Evolutionary conservation across 169 alveolate species (phyloP).

Genomic region (Plasmodium vinckei): DNA sequence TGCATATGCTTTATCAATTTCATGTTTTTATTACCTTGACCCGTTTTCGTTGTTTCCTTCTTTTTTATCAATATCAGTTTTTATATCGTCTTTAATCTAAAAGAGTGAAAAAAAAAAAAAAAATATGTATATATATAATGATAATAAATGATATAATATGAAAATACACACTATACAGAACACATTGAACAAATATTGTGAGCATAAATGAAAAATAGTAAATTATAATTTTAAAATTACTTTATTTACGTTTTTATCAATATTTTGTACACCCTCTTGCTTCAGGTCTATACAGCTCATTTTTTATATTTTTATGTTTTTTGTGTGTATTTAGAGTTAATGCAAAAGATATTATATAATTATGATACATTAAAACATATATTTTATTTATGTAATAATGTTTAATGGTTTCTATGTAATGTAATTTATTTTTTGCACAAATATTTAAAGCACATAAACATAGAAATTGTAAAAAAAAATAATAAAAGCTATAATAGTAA

Average conservation of each 20-base stretch:
- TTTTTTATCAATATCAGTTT: constrained; percentile 17
- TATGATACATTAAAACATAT: background rate
- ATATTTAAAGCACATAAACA: constrained; percentile 22
- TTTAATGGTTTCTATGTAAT: constrained; percentile 15
- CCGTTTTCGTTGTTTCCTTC: constrained; percentile 29
- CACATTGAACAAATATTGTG: background rate
- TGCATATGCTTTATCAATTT: background rate
- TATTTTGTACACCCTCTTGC: constrained; percentile 45
- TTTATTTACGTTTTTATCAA: constrained; percentile 41
- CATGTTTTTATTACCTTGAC: constrained; percentile 21
- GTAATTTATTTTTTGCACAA: constrained; percentile 10
- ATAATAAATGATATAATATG: background rate
- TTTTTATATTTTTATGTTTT: constrained; percentile 12
- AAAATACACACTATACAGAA: background rate
- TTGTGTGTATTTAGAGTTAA: constrained; percentile 8
- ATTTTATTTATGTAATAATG: background rate
- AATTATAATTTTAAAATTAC: background rate
- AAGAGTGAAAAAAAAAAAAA: background rate
- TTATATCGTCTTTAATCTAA: constrained; percentile 25
- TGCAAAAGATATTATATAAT: background rate
- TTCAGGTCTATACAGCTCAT: constrained; percentile 68
- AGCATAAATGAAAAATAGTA: background rate
- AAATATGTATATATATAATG: background rate
- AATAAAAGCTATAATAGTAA: background rate
- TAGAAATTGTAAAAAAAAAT: background rate